Conservation (phyloP, 192 early-diverging fungal species). For the Backusella mclennaniae region DNA sequence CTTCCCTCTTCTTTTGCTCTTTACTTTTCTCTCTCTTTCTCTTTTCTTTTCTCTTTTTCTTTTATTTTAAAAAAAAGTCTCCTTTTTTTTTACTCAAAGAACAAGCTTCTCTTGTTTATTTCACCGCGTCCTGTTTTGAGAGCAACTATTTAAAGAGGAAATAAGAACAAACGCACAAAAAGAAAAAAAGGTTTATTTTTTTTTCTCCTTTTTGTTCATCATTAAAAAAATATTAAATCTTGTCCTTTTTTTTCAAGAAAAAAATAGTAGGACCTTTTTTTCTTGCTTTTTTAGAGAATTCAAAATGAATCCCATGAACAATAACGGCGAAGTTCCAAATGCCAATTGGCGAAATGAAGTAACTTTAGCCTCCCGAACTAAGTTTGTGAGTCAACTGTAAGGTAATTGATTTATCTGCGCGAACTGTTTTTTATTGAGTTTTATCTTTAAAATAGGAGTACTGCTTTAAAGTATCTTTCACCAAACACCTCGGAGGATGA, state of each 20-base stretch:
- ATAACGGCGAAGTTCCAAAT: neutral
- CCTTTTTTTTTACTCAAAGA: neutral
- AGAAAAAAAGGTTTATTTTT: neutral
- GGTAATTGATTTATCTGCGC: neutral
- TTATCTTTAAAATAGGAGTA: slow-evolving; percentile 17
- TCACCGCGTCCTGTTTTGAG: neutral
- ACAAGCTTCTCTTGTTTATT: neutral
- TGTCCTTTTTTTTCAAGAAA: neutral
- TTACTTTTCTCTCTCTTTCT: neutral
- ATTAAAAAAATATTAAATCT: neutral
- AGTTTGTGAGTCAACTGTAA: slow-evolving; percentile 25
- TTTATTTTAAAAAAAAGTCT: neutral
- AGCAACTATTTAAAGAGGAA: neutral
- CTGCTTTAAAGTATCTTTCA: slow-evolving; percentile 22
- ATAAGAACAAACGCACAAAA: neutral
- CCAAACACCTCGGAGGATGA: slow-evolving; percentile 30
- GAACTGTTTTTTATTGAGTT: slow-evolving; percentile 5
- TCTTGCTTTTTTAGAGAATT: neutral
- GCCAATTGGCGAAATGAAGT: slow-evolving; percentile 24
- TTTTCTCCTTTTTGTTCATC: neutral
- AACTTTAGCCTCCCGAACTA: slow-evolving; percentile 15
- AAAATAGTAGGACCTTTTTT: neutral
- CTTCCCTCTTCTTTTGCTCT: neutral
- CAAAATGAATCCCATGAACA: slow-evolving; percentile 6
- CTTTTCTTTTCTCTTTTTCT: neutral